A percentile compares a stretch with the other conserved stretches of the same genome.
Conservation (phyloP, 2,329 filamentous ascomycete species). For the Aspergillus fijiensis region DNA sequence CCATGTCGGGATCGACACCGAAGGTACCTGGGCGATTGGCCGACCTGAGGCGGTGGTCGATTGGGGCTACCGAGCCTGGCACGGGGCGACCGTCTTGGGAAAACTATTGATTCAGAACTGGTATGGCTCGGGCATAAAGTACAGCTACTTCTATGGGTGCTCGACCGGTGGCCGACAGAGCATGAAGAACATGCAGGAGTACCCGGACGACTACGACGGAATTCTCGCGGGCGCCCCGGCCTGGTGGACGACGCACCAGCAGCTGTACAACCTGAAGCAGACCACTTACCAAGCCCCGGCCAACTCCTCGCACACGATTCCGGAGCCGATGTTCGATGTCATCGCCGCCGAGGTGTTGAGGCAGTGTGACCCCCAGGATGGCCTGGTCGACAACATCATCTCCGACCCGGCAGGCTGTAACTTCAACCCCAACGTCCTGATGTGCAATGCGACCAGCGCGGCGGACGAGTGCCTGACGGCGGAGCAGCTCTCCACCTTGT, state of each 20-base stretch:
- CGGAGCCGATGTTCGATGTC: slow-evolving; percentile 6
- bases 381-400: slow-evolving; percentile 53
- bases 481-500: slow-evolving; percentile 42
- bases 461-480: slow-evolving; percentile 43
- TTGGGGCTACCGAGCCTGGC: slow-evolving; percentile 3
- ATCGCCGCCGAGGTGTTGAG: slow-evolving; percentile 47
- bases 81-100: background rate
- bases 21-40: background rate
- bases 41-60: background rate
- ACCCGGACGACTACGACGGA: slow-evolving; percentile 5
- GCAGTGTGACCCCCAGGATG: slow-evolving; percentile 55
- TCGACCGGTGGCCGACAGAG: slow-evolving; percentile 4
- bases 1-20: slow-evolving; percentile 1
- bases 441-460: slow-evolving; percentile 33
- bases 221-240: background rate
- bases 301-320: slow-evolving; percentile 26
- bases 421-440: slow-evolving; percentile 29
- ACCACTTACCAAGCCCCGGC: slow-evolving; percentile 29
- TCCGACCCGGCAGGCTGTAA: slow-evolving; percentile 48
- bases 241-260: background rate
- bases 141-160: slow-evolving; percentile 4
- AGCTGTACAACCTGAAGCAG: background rate
- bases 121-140: background rate
- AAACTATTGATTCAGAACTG: background rate
- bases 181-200: background rate